Conservation (phyloP, 2,329 filamentous ascomycete genomes). For the Fusarium heterosporum region DNA sequence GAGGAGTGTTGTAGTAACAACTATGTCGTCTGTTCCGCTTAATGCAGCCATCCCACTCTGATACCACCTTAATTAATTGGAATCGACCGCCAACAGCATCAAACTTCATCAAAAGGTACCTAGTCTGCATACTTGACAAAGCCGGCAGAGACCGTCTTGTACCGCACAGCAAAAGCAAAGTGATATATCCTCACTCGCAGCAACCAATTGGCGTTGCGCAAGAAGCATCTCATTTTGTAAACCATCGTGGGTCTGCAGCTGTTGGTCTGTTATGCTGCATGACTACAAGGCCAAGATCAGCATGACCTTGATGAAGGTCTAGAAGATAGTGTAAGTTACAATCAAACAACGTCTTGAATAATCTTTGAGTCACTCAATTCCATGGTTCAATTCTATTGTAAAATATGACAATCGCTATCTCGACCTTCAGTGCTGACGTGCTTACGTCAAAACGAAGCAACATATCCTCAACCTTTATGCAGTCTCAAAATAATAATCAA, state of each 20-base stretch:
- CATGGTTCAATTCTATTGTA: neutral
- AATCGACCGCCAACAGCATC: conserved; percentile 32
- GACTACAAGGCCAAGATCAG: conserved; percentile 14
- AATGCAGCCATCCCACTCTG: conserved; percentile 14
- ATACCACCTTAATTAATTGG: conserved; percentile 16
- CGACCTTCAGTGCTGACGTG: neutral
- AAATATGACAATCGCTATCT: neutral
- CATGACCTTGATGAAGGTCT: conserved; percentile 12
- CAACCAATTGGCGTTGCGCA: conserved; percentile 30
- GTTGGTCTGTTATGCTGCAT: neutral
- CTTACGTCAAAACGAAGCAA: neutral
- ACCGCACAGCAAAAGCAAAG: conserved; percentile 33
- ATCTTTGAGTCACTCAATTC: neutral
- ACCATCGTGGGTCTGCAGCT: conserved; percentile 27
- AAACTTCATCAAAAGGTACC: conserved; percentile 14
- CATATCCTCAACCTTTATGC: conserved; percentile 5
- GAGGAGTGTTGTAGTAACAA: too few relatives aligned
- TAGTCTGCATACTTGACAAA: conserved; percentile 14
- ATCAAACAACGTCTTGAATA: neutral
- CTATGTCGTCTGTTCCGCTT: neutral
- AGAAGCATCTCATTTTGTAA: conserved; percentile 34
- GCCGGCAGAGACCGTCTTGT: conserved; percentile 20
- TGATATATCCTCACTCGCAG: conserved; percentile 4
- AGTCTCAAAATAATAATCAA: conserved; percentile 17
- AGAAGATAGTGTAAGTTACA: neutral